A percentile compares a stretch with the other conserved stretches of the same genome.
Conservation (phyloP, 1,284 basidiomycete species). For the Anthracocystis walkeri region DNA sequence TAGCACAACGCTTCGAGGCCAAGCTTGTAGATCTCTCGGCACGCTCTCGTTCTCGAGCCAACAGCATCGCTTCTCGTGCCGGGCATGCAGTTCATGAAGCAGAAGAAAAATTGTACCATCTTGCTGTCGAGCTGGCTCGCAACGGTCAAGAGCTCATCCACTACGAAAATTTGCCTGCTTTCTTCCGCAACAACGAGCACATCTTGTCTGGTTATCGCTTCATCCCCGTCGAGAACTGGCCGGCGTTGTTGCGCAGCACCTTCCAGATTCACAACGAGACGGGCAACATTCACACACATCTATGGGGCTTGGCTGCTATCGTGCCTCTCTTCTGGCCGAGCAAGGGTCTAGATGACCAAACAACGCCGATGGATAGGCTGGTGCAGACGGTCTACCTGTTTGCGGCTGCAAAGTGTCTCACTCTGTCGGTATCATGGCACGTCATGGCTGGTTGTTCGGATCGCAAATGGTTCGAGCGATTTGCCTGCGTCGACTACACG, state of each 20-base stretch:
- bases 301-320: slow-evolving; percentile 62
- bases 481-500: slow-evolving; percentile 68
- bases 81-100: slow-evolving; percentile 58
- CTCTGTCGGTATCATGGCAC: slow-evolving; percentile 66
- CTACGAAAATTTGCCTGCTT: slow-evolving; percentile 61
- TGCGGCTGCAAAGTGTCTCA: slow-evolving; percentile 66
- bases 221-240: slow-evolving; percentile 64
- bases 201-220: slow-evolving; percentile 68
- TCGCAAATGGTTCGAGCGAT: slow-evolving; percentile 63
- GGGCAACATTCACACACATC: slow-evolving; percentile 67
- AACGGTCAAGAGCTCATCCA: slow-evolving; percentile 60
- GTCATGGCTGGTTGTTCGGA: slow-evolving; percentile 68
- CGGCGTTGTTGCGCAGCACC: slow-evolving; percentile 57
- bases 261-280: slow-evolving; percentile 69
- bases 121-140: slow-evolving; percentile 62
- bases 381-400: slow-evolving; percentile 67
- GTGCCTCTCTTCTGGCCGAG: slow-evolving; percentile 65
- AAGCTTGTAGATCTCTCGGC: slow-evolving; percentile 37
- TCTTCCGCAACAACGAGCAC: slow-evolving; percentile 68
- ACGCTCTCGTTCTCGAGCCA: slow-evolving; percentile 39
- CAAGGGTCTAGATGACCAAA: slow-evolving; percentile 60
- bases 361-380: slow-evolving; percentile 65
- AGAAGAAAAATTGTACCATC: slow-evolving; percentile 61
- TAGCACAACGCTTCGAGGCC: slow-evolving; percentile 41
- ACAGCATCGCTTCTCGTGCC: slow-evolving; percentile 46